Base-by-base conservation (phyloP, 306 rosid genomes). In the Lathyrus oleraceus region DNA sequence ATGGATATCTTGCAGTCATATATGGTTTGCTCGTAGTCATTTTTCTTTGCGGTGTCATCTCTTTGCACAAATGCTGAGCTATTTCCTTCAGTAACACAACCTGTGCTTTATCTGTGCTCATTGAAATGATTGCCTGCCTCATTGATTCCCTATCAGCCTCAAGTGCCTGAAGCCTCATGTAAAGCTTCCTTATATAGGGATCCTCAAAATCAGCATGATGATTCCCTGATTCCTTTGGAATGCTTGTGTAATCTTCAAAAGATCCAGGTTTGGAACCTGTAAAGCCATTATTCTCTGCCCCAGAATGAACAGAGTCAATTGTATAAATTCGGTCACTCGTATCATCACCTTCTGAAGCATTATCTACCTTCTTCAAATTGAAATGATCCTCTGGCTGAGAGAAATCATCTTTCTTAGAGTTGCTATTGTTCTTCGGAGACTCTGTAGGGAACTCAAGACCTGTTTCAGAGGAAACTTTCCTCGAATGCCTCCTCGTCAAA, bases 141-240 rank as follows among this genome's bases (percentile, higher is more conserved):
- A 95, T 91, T 70, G 99, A 95, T 79, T 95, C 99, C 82, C 97
- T 85, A 83, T 95, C 99, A 14, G 97, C 97, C 81, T 95, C 99
- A 61, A 95, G 96, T 69, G 95, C 96, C 76, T 95, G 97, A 82
- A 95, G 97, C 85, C 99, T 91, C 88, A 74, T 71, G 76, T 86
- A 89, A 67, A 95, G 97, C 85, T 91, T 95, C 82, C 83, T 87
- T 65, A 95, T 67, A 28, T 91, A 88, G 2, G 97, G 96, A 81
- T 91, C 99, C 27, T 67, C 87, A 39, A 75, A 68, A 62, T 87
- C 91, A 69, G 83, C 68, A 32, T 77, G 85, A 82, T 76, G 85
- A 82, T 74, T 72, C 68, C 76, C 32, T 6, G 86, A 72, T 23
- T 77, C 90, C 76, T 61, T 84, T 2, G 97, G 91, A 9, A 86